Evolutionary conservation across 495 filamentous ascomycete species (phyloP), one percentile per base, ranked within the genome.

Genomic region (Aspergillus sclerotiicarbonarius): DNA sequence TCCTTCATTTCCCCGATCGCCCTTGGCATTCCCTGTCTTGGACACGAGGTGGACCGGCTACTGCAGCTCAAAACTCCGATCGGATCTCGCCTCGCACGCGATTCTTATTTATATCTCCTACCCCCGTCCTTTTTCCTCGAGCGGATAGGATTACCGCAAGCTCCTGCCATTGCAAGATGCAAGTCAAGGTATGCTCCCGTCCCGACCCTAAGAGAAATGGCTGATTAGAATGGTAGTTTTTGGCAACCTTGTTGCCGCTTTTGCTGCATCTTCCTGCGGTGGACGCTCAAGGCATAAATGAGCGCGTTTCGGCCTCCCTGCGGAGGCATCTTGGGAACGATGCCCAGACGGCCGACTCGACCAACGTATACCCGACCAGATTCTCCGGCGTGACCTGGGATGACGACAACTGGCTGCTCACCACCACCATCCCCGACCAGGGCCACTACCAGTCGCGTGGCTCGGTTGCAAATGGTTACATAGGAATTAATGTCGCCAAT

Each of bases 361-460:
- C 47, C 18, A 71, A 72, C 46, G 63, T 73, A 18, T 82, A 83
- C 55, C 51, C 72, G 43, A 82, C 79, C 2, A 71, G 72, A 20
- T 83, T 83, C 50, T 59, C 70, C 8, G 76, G 76, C 3, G 78
- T 83, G 15, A 82, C 75, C 6, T 90, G 86, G 87, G 82, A 89
- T 57, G 77, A 87, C 43, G 77, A 77, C 35, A 78, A 83, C 46
- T 89, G 87, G 87, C 64, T 73, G 5, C 70, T 90, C 8, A 77
- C 72, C 0, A 86, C 83, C 3, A 82, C 76, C 8, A 74, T 64
- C 16, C 70, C 84, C 2, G 75, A 82, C 52, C 84, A 81, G 58
- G 85, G 85, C 21, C 80, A 82, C 46, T 89, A 82, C 66, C 81
- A 89, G 62, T 74, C 83, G 0, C 83, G 86, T 32, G 76, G 84